phyloP scores from a whole-genome alignment of 148 eudicot species.

The Rhododendron williamsianum region DNA sequence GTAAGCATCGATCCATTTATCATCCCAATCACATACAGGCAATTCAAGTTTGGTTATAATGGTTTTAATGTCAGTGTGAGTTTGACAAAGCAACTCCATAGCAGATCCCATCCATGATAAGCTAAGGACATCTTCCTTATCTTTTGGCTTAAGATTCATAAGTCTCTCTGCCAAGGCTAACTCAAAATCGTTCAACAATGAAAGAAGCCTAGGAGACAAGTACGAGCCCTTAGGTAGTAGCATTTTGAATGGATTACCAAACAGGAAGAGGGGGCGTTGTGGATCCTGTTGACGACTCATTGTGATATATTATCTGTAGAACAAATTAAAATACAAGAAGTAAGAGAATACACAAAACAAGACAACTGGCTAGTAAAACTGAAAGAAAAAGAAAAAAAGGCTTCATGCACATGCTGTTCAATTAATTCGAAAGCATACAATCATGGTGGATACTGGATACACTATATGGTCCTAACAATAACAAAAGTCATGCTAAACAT shows the following conservation, averaged over 20 bases:
- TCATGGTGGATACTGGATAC: neutral
- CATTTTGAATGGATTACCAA: conserved; percentile 73
- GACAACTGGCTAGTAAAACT: neutral
- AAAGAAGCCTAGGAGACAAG: conserved; percentile 46
- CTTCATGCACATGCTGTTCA: neutral
- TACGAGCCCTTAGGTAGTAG: conserved; percentile 55
- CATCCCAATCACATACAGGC: conserved; percentile 80
- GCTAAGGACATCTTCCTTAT: conserved; percentile 46
- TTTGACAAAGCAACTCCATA: conserved; percentile 51
- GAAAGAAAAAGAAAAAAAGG: neutral
- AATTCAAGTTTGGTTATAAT: conserved; percentile 71
- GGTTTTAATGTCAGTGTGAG: conserved; percentile 63
- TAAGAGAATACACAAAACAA: neutral
- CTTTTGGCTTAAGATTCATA: conserved; percentile 44
- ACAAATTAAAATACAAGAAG: neutral
- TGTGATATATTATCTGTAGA: conserved; percentile 32
- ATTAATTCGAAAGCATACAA: neutral
- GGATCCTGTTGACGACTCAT: conserved; percentile 82
- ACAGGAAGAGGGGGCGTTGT: conserved; percentile 50
- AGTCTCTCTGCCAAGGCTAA: conserved; percentile 55
- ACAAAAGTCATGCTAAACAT: neutral
- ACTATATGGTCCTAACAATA: neutral
- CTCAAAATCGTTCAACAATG: conserved; percentile 59
- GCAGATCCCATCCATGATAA: conserved; percentile 78
- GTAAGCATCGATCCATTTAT: conserved; percentile 85